phyloP scores from a whole-genome alignment of 2,329 filamentous ascomycete genomes.

The Penicillium sp. region DNA sequence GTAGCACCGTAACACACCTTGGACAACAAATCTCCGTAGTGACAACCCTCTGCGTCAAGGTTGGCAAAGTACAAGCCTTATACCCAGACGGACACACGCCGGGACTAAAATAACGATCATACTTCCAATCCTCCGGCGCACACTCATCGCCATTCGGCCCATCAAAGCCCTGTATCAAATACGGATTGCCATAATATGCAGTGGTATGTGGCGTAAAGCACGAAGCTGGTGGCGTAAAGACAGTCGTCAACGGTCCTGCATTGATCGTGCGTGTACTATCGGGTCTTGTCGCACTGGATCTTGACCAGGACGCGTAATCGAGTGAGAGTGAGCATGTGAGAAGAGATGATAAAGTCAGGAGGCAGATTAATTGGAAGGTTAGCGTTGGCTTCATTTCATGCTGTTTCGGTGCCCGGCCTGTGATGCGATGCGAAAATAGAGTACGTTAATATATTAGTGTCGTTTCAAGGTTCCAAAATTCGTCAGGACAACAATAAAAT shows the following conservation, averaged over 20 bases:
- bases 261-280: conserved; percentile 7
- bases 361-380: not conserved
- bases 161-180: conserved; percentile 10
- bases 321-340: not conserved
- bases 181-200: not conserved
- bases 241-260: conserved; percentile 13
- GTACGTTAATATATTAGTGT: too few relatives aligned
- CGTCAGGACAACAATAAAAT: too few relatives aligned
- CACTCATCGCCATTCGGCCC: conserved; percentile 14
- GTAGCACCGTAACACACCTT: conserved; percentile 1
- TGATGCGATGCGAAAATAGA: too few relatives aligned
- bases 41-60: conserved; percentile 13
- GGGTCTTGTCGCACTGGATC: conserved; percentile 4
- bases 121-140: conserved; percentile 13
- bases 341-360: not conserved
- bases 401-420: too few relatives aligned
- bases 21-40: conserved; percentile 21
- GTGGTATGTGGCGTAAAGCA: conserved; percentile 8
- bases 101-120: conserved; percentile 18
- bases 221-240: conserved; percentile 14
- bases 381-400: not conserved
- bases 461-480: too few relatives aligned
- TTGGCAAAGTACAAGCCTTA: conserved; percentile 15
- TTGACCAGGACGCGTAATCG: not conserved
- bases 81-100: conserved; percentile 18